phyloP scores from a whole-genome alignment of 495 filamentous ascomycete genomes.

The Delitschia confertaspora region DNA sequence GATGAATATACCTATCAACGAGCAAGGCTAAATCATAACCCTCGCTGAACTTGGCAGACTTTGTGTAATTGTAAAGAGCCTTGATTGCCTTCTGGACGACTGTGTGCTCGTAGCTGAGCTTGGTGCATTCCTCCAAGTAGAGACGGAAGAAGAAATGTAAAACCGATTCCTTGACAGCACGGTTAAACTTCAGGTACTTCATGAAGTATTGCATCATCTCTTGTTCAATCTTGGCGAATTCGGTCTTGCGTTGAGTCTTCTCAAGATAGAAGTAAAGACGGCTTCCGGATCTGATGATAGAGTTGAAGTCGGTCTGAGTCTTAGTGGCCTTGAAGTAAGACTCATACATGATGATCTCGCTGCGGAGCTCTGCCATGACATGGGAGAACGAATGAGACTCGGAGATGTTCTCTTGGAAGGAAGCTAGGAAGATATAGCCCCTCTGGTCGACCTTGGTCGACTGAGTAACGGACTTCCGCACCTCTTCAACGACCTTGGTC shows the following conservation, averaged over 20 bases:
- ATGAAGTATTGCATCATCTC: constrained; percentile 49
- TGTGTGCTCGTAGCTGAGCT: constrained; percentile 14
- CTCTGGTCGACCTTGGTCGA: constrained; percentile 33
- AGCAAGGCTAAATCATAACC: constrained; percentile 47
- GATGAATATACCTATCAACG: constrained; percentile 48
- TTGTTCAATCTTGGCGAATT: constrained; percentile 41
- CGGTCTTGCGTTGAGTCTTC: constrained; percentile 5
- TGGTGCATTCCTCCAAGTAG: constrained; percentile 17
- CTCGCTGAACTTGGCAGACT: constrained; percentile 37
- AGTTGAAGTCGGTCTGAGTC: constrained; percentile 16
- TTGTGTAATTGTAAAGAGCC: constrained; percentile 14
- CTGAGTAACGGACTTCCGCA: constrained; percentile 32
- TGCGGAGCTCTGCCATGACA: constrained; percentile 49
- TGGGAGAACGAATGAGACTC: constrained; percentile 39
- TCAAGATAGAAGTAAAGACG: constrained; percentile 45
- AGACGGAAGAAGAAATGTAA: constrained; percentile 22
- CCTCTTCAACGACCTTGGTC: constrained; percentile 43
- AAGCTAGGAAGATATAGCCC: constrained; percentile 51
- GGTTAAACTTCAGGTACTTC: constrained; percentile 43
- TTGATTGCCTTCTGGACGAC: constrained; percentile 16
- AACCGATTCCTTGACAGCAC: constrained; percentile 28
- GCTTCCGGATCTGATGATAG: constrained; percentile 35
- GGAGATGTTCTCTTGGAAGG: constrained; percentile 45
- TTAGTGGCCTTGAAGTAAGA: constrained; percentile 40
- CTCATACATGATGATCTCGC: constrained; percentile 51